Percentiles rank a stretch among this genome's conserved stretches.
phyloP scores from a whole-genome alignment of 148 eudicot species.

The Bassia scoparia region DNA sequence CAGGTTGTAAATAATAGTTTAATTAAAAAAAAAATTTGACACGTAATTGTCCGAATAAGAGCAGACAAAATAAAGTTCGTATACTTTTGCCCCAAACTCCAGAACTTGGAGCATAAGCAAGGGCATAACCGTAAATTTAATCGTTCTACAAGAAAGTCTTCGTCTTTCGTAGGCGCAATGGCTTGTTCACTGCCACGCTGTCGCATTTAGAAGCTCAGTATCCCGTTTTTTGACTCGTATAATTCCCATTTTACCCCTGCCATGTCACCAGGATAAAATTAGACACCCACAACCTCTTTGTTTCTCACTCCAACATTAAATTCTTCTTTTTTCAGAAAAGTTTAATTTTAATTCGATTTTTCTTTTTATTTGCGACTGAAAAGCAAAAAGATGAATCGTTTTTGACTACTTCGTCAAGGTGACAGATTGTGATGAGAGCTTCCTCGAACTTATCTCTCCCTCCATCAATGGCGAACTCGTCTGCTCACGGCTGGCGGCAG shows the following conservation, averaged over 20 bases:
- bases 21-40: too few species aligned
- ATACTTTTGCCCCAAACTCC: slow-evolving; percentile 16
- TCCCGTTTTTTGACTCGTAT: background rate
- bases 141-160: background rate
- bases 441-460: background rate
- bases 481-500: background rate
- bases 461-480: slow-evolving; percentile 12
- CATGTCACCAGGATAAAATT: background rate
- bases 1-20: too few species aligned
- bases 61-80: background rate
- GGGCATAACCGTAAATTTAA: slow-evolving; percentile 20
- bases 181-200: background rate
- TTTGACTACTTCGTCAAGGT: slow-evolving; percentile 7
- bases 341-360: too few species aligned
- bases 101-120: slow-evolving; percentile 19
- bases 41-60: slow-evolving; percentile 5
- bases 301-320: background rate
- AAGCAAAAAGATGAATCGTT: slow-evolving; percentile 24
- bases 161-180: slow-evolving; percentile 6
- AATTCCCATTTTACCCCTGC: slow-evolving; percentile 18
- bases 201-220: background rate
- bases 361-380: too few species aligned
- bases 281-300: background rate
- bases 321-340: background rate
- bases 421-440: slow-evolving; percentile 11